Evolutionary conservation across 192 early-diverging fungal species (phyloP), one percentile per base, ranked within the genome.

Genomic region (Powellomyces hirtus): DNA sequence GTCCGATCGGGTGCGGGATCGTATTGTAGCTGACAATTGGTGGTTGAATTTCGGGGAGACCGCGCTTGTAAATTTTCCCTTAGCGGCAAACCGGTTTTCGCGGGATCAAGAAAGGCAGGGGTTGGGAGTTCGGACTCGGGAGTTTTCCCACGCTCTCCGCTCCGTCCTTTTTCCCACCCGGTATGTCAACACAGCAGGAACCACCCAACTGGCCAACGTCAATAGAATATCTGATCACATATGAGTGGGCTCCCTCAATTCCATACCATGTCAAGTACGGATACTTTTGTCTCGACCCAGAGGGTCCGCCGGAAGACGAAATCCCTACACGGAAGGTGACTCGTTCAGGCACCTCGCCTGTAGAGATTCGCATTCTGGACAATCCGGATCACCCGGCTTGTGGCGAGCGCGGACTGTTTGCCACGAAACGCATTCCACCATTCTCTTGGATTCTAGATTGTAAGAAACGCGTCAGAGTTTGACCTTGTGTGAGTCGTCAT

Each of bases 371-470:
- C 33, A 4, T 2, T n/a, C 36, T 60, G 14, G 38, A 34, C 20
- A 20, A 13, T 27, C 34, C 8, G 2, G 33, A 20, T 10, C 59
- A 60, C 29, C 59, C 59, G 29, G 59, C 59, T 29, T 7, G 2
- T 24, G 59, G 59, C 4, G 34, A 60, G 38, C 36, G 14, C 2
- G 59, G 59, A 2, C 37, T 60, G 13, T 60, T 60, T 40, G 59
- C 59, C 33, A 38, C 59, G 11, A 16, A 29, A 2, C 31, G 37
- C 11, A 60, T 60, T 20, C 16, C 16, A 36, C 59, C 33, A 4
- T 60, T 60, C 29, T 16, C 2, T 3, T 40, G n/a, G 16, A 60
- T 60, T 16, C 1, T 36, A 11, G 59, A 60, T 22, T 60, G 56
- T 58, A 34, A 58, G n/a, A n/a, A n/a, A n/a, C n/a, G n/a, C 10